phyloP scores from a whole-genome alignment of 2,329 filamentous ascomycete genomes.

The Boeremia lycopersici region DNA sequence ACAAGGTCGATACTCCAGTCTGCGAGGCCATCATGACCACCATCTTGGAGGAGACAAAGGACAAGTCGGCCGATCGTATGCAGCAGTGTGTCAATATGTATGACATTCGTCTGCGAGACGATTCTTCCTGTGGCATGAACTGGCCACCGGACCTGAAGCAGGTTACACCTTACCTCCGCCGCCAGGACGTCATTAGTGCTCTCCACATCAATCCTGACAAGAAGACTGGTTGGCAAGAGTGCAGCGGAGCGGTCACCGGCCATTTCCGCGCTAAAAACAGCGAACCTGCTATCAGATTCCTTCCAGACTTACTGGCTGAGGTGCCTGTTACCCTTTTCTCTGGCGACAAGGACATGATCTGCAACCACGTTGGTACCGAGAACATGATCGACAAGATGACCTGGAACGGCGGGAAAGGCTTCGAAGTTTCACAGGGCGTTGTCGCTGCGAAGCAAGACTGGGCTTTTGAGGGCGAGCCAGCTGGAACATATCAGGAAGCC shows the following conservation, averaged over 20 bases:
- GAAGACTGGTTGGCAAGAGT: constrained; percentile 89
- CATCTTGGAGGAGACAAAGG: constrained; percentile 70
- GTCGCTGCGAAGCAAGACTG: constrained; percentile 93
- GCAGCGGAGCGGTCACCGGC: constrained; percentile 75
- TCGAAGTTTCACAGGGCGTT: constrained; percentile 83
- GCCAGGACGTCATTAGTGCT: constrained; percentile 76
- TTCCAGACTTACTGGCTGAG: constrained; percentile 79
- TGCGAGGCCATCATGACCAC: constrained; percentile 81
- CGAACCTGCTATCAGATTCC: constrained; percentile 71
- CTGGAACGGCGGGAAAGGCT: constrained; percentile 91
- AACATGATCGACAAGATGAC: constrained; percentile 85
- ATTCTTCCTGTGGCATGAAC: constrained; percentile 90
- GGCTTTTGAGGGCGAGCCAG: constrained; percentile 87
- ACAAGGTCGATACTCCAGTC: constrained; percentile 68
- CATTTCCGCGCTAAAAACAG: constrained; percentile 75
- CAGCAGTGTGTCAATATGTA: constrained; percentile 91
- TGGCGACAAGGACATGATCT: constrained; percentile 91
- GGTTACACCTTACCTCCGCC: constrained; percentile 84
- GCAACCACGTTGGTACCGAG: constrained; percentile 95
- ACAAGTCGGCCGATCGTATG: constrained; percentile 58
- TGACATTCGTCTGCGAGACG: constrained; percentile 84
- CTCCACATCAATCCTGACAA: constrained; percentile 84
- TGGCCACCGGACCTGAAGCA: constrained; percentile 87
- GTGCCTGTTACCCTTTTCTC: constrained; percentile 87
- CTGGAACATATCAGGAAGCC: constrained; percentile 92